Evolutionary conservation across 768 basidiomycete species (phyloP).

Genomic region (Trametes sanguinea): DNA sequence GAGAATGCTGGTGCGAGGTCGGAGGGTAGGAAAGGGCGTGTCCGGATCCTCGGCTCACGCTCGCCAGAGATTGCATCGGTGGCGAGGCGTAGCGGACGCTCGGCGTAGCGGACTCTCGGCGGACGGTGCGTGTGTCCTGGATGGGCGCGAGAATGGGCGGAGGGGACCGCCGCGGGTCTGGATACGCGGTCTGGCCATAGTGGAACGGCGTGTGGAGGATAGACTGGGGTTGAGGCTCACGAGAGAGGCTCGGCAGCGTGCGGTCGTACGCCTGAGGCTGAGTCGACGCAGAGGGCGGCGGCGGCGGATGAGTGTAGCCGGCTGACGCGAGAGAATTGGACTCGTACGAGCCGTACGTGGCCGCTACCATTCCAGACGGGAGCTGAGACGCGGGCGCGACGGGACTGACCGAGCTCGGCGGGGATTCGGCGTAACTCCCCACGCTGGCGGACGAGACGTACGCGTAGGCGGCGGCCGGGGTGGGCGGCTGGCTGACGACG

Average conservation of each 20-base stretch:
- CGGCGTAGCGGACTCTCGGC: neutral
- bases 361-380: neutral
- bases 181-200: slow-evolving; percentile 7
- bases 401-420: slow-evolving; percentile 11
- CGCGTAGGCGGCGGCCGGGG: slow-evolving; percentile 8
- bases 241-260: slow-evolving; percentile 13
- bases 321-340: slow-evolving; percentile 20
- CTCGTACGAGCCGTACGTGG: slow-evolving; percentile 18
- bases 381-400: slow-evolving; percentile 5
- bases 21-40: slow-evolving; percentile 15
- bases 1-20: slow-evolving; percentile 1
- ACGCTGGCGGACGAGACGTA: neutral
- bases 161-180: slow-evolving; percentile 8
- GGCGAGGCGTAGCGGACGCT: slow-evolving; percentile 1
- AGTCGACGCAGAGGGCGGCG: neutral
- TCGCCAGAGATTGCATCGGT: slow-evolving; percentile 7
- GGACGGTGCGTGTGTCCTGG: slow-evolving; percentile 18
- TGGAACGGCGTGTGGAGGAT: slow-evolving; percentile 2
- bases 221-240: neutral
- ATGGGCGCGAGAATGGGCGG: slow-evolving; percentile 29
- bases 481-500: slow-evolving; percentile 17
- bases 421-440: slow-evolving; percentile 9
- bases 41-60: slow-evolving; percentile 11
- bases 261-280: slow-evolving; percentile 11
- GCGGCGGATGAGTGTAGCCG: slow-evolving; percentile 18